phyloP scores from a whole-genome alignment of 768 basidiomycete species.

The Auricularia sp. region DNA sequence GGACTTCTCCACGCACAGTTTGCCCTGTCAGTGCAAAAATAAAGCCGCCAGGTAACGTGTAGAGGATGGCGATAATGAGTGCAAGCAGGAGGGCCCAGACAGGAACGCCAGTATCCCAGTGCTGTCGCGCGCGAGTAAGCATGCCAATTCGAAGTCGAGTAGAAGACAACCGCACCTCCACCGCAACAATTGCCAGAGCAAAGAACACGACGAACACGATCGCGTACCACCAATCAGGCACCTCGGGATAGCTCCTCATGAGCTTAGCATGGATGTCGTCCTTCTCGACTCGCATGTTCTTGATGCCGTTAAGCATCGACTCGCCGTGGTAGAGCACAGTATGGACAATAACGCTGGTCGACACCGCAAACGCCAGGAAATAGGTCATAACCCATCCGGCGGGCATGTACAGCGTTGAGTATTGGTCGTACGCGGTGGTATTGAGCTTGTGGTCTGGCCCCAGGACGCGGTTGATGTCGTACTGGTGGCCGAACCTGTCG shows the following conservation, averaged over 20 bases:
- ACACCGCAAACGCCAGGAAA: conserved; percentile 29
- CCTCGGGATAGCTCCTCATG: conserved; percentile 35
- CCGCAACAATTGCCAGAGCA: conserved; percentile 22
- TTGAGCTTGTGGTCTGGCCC: conserved; percentile 23
- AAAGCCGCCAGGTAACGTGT: conserved; percentile 33
- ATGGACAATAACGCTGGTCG: conserved; percentile 31
- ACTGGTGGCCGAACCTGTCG: conserved; percentile 31
- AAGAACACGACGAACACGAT: conserved; percentile 21
- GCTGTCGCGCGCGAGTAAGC: conserved; percentile 13
- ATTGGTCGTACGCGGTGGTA: conserved; percentile 28
- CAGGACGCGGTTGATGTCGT: conserved; percentile 29
- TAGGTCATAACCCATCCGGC: conserved; percentile 31
- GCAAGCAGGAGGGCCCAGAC: conserved; percentile 31
- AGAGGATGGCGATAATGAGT: conserved; percentile 26
- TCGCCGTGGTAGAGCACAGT: conserved; percentile 33
- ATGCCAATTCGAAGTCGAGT: not conserved
- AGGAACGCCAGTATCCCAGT: conserved; percentile 28
- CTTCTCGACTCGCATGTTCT: conserved; percentile 24
- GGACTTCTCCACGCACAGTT: conserved; percentile 13
- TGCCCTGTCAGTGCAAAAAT: conserved; percentile 33
- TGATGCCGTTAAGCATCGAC: conserved; percentile 21
- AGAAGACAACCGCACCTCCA: conserved; percentile 18
- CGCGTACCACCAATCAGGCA: conserved; percentile 26
- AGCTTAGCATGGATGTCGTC: conserved; percentile 38
- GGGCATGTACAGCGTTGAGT: conserved; percentile 36